These are phyloP conservation scores for Karstenula rhodostoma DNA, from an alignment of 2,329 filamentous ascomycete species.

Conservation along the genomic window DNA sequence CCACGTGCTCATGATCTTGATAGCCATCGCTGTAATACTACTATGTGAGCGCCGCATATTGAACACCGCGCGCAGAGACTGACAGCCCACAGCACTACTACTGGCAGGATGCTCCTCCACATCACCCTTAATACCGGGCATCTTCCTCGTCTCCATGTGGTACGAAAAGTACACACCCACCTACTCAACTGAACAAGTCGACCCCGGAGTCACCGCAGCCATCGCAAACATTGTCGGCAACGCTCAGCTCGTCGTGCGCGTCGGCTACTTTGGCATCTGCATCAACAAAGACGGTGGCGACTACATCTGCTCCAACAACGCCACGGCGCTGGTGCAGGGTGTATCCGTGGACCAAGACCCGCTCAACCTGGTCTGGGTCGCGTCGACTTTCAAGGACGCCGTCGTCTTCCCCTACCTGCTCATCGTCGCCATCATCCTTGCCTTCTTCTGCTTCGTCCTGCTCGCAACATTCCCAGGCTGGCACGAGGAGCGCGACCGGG, in stretches of 20 bases:
- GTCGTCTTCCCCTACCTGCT: slow-evolving; percentile 98
- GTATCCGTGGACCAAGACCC: slow-evolving; percentile 92
- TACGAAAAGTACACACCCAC: slow-evolving; percentile 85
- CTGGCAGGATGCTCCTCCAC: slow-evolving; percentile 97
- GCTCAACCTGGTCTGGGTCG: slow-evolving; percentile 95
- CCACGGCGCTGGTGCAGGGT: slow-evolving; percentile 88
- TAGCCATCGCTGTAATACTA: slow-evolving; percentile 91
- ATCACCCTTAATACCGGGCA: slow-evolving; percentile 90
- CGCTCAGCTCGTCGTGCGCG: slow-evolving; percentile 85
- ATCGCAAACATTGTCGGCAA: slow-evolving; percentile 89
- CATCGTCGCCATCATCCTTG: slow-evolving; percentile 98
- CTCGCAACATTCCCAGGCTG: slow-evolving; percentile 97
- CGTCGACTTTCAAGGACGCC: slow-evolving; percentile 96
- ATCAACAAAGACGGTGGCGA: slow-evolving; percentile 88
- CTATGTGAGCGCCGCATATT: slow-evolving; percentile 72
- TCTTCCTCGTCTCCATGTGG: slow-evolving; percentile 98
- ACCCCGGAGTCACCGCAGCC: slow-evolving; percentile 84
- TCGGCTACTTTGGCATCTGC: slow-evolving; percentile 98
- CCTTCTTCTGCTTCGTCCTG: slow-evolving; percentile 93
- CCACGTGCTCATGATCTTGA: slow-evolving; percentile 96
- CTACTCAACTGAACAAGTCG: slow-evolving; percentile 86
- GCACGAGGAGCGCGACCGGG: slow-evolving; percentile 87
- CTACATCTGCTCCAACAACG: slow-evolving; percentile 97
- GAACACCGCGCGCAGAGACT: slow-evolving; percentile 29
- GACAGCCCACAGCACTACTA: slow-evolving; percentile 72